Base-by-base conservation (phyloP, 352 stramenopile species). In the Blastocystis sp. region DNA sequence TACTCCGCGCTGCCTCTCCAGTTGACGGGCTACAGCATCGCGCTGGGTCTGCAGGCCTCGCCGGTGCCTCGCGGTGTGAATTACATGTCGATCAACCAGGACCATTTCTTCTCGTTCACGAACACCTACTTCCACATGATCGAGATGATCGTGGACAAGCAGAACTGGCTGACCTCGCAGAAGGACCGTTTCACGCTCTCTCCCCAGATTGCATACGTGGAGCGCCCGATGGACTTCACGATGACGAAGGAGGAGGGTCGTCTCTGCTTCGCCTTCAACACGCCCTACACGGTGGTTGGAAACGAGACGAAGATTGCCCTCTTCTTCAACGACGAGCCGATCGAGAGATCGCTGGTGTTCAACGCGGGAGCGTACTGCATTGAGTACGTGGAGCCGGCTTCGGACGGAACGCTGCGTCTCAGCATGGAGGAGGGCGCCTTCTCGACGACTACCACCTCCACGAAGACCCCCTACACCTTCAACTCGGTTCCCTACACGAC, bases 151-250 rank as follows among this genome's bases (percentile, higher is more conserved):
- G 36, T 51, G 3, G 44, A 78, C 27, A 32, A 38, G 11, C 46
- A 27, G 34, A 56, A 78, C 48, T 78, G 67, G 67, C 18, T 46
- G 48, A 59, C 42, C 0, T 56, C 34, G 7, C 67, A 78, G 67
- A 78, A 61, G 48, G 67, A 78, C 38, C 67, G 67, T 18, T 78
- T 78, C 67, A 57, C 40, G 0, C 24, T 29, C 2, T 21, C 67
- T 1, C 67, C 67, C 32, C 21, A 38, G 18, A 46, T 78, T 11
- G n/a, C 67, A 7, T 78, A 78, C 24, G 51, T 78, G 67, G 67
- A 78, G 40, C 42, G 42, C 38, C 67, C 67, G 21, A 78, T 78
- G 67, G 67, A 78, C 11, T 78, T 59, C 67, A 78, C 67, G n/a
- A n/a, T 44, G 24, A 38, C 16, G n/a, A 11, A 61, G 42, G 34